Evolutionary conservation across 495 filamentous ascomycete genomes (phyloP).

Genomic region (Penicillium cataractarum): DNA sequence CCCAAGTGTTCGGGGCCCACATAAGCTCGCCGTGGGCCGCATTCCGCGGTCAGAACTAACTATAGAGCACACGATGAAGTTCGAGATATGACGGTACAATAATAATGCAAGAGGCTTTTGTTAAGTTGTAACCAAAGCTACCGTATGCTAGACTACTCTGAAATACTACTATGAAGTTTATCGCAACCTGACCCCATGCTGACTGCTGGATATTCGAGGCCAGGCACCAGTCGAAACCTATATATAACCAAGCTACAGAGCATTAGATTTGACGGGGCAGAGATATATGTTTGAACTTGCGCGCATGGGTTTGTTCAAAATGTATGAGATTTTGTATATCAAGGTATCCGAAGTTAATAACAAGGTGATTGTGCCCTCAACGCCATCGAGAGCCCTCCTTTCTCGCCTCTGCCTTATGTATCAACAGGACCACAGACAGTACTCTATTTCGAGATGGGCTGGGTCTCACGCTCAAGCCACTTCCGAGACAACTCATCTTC

Average conservation of each 20-base stretch:
- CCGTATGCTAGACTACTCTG: too few relatives aligned
- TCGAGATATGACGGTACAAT: too few relatives aligned
- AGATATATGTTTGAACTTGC: too few relatives aligned
- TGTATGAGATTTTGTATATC: neutral
- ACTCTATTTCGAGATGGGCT: slow-evolving; percentile 47
- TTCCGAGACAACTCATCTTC: slow-evolving; percentile 65
- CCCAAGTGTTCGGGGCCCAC: slow-evolving; percentile 25
- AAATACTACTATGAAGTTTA: too few relatives aligned
- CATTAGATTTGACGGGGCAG: too few relatives aligned
- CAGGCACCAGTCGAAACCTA: too few relatives aligned
- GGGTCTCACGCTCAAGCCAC: slow-evolving; percentile 89
- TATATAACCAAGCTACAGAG: too few relatives aligned
- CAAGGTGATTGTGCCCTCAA: neutral
- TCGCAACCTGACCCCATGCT: too few relatives aligned
- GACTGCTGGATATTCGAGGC: too few relatives aligned
- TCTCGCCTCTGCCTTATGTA: neutral
- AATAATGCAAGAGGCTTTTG: too few relatives aligned
- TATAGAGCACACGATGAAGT: too few relatives aligned
- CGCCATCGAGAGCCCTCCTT: neutral
- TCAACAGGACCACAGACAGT: neutral
- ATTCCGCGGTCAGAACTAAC: slow-evolving; percentile 20
- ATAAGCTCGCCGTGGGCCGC: slow-evolving; percentile 30
- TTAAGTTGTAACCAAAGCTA: too few relatives aligned
- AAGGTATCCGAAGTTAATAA: neutral
- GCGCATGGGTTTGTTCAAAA: neutral